phyloP scores from a whole-genome alignment of 2,329 filamentous ascomycete genomes.

The Alternaria hordeiaustralica region DNA sequence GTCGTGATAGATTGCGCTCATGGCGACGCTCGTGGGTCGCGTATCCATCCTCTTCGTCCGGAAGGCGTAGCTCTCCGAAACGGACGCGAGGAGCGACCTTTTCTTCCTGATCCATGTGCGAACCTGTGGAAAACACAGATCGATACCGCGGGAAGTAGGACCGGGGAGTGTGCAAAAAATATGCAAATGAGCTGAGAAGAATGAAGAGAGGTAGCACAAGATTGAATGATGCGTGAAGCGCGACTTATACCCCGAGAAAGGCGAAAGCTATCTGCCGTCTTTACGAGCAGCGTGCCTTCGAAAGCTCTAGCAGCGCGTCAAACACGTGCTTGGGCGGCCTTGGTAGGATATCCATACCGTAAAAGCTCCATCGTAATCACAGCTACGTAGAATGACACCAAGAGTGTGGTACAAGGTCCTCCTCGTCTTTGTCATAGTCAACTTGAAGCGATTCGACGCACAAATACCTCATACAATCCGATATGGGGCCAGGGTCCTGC shows the following conservation, averaged over 20 bases:
- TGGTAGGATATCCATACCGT: conserved; percentile 8
- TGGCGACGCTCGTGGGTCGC: conserved; percentile 31
- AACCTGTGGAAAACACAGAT: background rate
- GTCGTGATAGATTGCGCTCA: conserved; percentile 37
- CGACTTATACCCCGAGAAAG: conserved; percentile 13
- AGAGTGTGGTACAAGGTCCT: conserved; percentile 8
- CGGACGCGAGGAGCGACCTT: conserved; percentile 26
- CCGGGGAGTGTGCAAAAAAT: conserved; percentile 4
- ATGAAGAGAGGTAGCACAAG: conserved; percentile 5
- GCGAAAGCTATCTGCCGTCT: background rate
- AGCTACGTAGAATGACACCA: conserved; percentile 4
- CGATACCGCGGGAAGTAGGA: conserved; percentile 15
- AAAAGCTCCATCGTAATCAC: conserved; percentile 4
- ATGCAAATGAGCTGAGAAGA: conserved; percentile 7
- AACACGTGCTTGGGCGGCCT: conserved; percentile 8
- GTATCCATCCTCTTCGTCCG: conserved; percentile 44
- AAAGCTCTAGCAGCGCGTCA: conserved; percentile 2
- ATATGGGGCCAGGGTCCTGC: conserved; percentile 11
- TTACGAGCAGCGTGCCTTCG: conserved; percentile 7
- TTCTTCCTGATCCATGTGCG: conserved; percentile 37
- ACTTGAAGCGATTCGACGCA: conserved; percentile 25
- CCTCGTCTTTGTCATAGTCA: conserved; percentile 10
- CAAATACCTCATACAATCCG: conserved; percentile 31
- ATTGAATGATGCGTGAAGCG: conserved; percentile 5
- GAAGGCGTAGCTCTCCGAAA: conserved; percentile 27